A percentile compares a stretch with the other conserved stretches of the same genome.
phyloP scores from a whole-genome alignment of 441 rosid species.

The Erysimum pusillum region DNA sequence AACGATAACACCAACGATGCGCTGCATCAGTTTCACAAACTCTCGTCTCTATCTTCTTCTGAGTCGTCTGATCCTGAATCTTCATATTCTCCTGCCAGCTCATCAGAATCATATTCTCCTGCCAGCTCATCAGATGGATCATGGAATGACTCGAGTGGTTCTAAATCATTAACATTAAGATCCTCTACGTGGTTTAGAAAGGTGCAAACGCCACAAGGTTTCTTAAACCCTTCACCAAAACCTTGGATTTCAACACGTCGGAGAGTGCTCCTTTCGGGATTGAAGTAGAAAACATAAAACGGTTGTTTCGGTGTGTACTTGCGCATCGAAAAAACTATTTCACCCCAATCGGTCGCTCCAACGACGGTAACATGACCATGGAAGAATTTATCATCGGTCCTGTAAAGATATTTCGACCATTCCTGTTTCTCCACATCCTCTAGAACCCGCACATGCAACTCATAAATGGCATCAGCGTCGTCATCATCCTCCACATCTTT shows the following conservation, averaged over 20 bases:
- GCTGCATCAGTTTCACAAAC: too few species aligned
- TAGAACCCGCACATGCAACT: neutral
- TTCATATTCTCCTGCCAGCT: too few species aligned
- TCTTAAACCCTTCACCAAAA: neutral
- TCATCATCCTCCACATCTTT: neutral
- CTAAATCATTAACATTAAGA: neutral
- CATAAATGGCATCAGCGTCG: neutral
- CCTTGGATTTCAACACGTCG: constrained; percentile 2
- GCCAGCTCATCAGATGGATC: neutral
- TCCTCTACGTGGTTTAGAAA: neutral
- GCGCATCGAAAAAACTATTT: neutral
- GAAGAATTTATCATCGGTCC: neutral
- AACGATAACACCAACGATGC: too few species aligned
- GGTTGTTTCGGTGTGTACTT: neutral
- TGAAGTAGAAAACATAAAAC: constrained; percentile 5
- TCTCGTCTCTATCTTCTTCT: neutral
- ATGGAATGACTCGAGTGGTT: neutral
- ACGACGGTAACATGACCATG: neutral
- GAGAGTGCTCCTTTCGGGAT: neutral
- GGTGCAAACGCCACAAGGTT: neutral
- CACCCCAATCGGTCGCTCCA: neutral
- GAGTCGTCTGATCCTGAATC: neutral
- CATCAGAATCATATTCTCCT: neutral
- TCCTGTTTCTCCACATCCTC: neutral
- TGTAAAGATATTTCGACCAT: neutral